Conservation (phyloP, 139 green algal genomes). For the Volvox africanus region DNA sequence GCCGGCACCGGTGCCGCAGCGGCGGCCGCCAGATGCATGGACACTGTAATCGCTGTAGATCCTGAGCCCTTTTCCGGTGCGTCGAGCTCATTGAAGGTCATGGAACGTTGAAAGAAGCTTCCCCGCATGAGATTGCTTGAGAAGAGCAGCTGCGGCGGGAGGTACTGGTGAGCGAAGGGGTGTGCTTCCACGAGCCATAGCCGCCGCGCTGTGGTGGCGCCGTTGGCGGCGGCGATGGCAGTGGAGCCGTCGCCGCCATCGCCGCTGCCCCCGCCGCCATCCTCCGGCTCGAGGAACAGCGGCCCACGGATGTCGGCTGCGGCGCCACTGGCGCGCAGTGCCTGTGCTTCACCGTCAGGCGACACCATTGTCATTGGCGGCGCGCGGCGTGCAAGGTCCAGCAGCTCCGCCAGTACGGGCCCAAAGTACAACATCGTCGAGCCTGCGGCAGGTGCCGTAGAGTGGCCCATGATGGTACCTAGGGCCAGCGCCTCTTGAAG, state of each 20-base stretch:
- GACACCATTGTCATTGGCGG: slow-evolving; percentile 46
- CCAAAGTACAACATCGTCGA: slow-evolving; percentile 4
- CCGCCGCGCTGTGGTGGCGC: not conserved
- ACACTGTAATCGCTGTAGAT: not conserved
- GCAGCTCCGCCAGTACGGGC: slow-evolving; percentile 12
- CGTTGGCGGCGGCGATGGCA: not conserved
- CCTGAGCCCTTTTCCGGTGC: not conserved
- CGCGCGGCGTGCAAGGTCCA: slow-evolving; percentile 36
- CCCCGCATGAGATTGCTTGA: not conserved
- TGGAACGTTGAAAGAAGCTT: not conserved
- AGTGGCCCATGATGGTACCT: slow-evolving; percentile 26
- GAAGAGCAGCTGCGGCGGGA: slow-evolving; percentile 44
- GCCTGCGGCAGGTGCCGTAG: no score
- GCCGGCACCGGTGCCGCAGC: no score
- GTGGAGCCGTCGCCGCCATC: not conserved
- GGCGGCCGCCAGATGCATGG: not conserved
- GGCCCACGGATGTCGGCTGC: slow-evolving; percentile 42
- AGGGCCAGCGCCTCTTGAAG: slow-evolving; percentile 41
- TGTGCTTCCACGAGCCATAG: slow-evolving; percentile 49
- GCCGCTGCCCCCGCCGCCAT: not conserved
- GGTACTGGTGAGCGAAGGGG: slow-evolving; percentile 32
- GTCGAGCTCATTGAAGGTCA: not conserved
- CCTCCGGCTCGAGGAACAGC: slow-evolving; percentile 22
- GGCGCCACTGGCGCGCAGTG: slow-evolving; percentile 13
- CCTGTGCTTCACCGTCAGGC: slow-evolving; percentile 22